Conservation (phyloP, 2,329 filamentous ascomycete genomes). For the Chlorencoelia australis region DNA sequence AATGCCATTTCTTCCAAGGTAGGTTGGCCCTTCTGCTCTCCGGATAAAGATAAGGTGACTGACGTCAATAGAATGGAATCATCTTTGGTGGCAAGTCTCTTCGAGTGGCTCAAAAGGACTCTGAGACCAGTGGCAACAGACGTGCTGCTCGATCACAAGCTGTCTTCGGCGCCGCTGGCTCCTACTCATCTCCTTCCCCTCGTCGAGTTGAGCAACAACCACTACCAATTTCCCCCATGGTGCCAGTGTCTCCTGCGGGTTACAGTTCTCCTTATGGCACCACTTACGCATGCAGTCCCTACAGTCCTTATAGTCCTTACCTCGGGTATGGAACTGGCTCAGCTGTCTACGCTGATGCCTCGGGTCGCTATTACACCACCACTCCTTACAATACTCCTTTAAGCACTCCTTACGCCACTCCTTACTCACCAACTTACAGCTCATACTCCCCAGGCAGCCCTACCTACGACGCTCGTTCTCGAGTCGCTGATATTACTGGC, state of each 20-base stretch:
- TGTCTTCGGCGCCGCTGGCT: conserved; percentile 3
- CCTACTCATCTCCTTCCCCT: conserved; percentile 13
- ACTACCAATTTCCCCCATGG: conserved; percentile 8
- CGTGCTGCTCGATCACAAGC: conserved; percentile 4
- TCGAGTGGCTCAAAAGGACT: conserved; percentile 24
- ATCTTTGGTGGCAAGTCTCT: conserved; percentile 18
- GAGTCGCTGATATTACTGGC: conserved; percentile 5
- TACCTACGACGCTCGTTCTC: conserved; percentile 7
- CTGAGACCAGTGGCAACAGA: conserved; percentile 13
- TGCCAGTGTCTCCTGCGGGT: conserved; percentile 10
- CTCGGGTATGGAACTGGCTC: conserved; percentile 6
- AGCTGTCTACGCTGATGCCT: conserved; percentile 11
- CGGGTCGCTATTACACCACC: conserved; percentile 14
- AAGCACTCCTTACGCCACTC: too few species aligned
- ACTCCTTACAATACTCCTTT: too few species aligned
- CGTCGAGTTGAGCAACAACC: conserved; percentile 5
- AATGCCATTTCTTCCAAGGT: conserved; percentile 19
- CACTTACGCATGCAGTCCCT: too few species aligned
- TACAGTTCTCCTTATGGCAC: conserved; percentile 12
- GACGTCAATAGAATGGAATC: conserved; percentile 18
- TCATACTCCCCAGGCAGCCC: conserved; percentile 12
- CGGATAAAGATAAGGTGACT: too few species aligned
- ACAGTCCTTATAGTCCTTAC: conserved; percentile 8
- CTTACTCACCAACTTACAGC: conserved; percentile 11
- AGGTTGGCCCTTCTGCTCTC: too few species aligned